Percentiles rank a stretch among this genome's conserved stretches.
These are phyloP conservation scores for Capsella rubella DNA, from an alignment of 441 rosid species.

Conservation along the genomic window DNA sequence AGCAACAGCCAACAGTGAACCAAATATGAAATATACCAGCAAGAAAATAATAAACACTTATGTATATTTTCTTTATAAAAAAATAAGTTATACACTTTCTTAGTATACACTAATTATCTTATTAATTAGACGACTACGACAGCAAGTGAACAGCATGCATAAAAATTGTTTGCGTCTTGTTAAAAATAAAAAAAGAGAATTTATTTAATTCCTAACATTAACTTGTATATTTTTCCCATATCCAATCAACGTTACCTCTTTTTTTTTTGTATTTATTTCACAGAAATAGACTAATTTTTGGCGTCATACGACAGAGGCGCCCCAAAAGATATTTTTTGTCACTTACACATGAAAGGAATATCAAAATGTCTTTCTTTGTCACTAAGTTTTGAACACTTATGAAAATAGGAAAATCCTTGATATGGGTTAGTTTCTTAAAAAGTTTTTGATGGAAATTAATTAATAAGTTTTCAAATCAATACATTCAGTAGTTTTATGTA, in stretches of 20 bases:
- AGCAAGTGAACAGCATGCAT: background rate
- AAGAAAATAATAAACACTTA: background rate
- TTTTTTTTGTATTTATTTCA: slow-evolving; percentile 33
- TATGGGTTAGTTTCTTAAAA: slow-evolving; percentile 5
- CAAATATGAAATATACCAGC: background rate
- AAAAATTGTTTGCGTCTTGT: background rate
- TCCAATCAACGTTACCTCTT: slow-evolving; percentile 29
- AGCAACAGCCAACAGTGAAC: background rate
- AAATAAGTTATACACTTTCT: background rate
- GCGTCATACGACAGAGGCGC: slow-evolving; percentile 35
- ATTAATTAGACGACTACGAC: background rate
- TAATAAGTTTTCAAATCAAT: background rate
- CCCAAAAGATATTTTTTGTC: slow-evolving; percentile 38
- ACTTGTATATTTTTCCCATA: background rate
- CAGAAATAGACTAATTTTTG: slow-evolving; percentile 14
- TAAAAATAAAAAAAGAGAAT: background rate
- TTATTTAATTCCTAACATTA: background rate
- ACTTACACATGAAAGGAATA: slow-evolving; percentile 11
- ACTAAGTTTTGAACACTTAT: slow-evolving; percentile 34
- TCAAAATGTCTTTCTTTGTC: slow-evolving; percentile 36
- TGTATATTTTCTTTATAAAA: background rate
- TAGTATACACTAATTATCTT: background rate
- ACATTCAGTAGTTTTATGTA: background rate
- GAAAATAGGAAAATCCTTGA: slow-evolving; percentile 14
- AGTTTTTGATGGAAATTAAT: no score